A percentile compares a stretch with the other conserved stretches of the same genome.
These are phyloP conservation scores for Novymonas esmeraldas DNA, from an alignment of 208 protist species.

Conservation along the genomic window DNA sequence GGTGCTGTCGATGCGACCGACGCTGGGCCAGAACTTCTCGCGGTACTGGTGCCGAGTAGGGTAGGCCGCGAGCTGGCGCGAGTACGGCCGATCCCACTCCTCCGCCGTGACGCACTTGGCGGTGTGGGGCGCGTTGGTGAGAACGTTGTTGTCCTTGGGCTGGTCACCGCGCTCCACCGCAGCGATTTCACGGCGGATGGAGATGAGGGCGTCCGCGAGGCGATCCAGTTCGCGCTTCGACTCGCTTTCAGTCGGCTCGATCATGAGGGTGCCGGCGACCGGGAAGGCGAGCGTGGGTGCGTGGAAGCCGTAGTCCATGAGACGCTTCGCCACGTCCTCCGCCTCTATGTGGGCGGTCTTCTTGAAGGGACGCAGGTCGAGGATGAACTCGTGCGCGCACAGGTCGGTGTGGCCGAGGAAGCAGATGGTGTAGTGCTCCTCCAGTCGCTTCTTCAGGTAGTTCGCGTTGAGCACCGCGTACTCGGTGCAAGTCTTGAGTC, in stretches of 20 bases:
- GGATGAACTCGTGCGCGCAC: slow-evolving; percentile 98
- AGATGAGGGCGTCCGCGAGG: slow-evolving; percentile 96
- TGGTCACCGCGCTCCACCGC: slow-evolving; percentile 93
- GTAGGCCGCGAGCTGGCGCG: slow-evolving; percentile 94
- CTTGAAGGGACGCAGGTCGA: slow-evolving; percentile 95
- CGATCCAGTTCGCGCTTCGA: slow-evolving; percentile 95
- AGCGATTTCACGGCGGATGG: slow-evolving; percentile 95
- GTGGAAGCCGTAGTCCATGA: slow-evolving; percentile 98
- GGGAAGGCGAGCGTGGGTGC: slow-evolving; percentile 97
- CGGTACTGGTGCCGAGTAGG: slow-evolving; percentile 72
- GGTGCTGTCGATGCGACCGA: slow-evolving; percentile 94
- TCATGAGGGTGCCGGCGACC: slow-evolving; percentile 94
- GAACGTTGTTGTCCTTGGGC: slow-evolving; percentile 92
- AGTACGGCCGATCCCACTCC: slow-evolving; percentile 95
- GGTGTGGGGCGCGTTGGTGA: slow-evolving; percentile 98
- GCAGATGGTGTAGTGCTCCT: slow-evolving; percentile 95
- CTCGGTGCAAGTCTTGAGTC: slow-evolving; percentile 91
- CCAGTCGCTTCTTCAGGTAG: slow-evolving; percentile 96
- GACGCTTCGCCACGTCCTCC: slow-evolving; percentile 98
- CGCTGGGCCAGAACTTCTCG: slow-evolving; percentile 97
- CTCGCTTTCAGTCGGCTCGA: slow-evolving; percentile 98
- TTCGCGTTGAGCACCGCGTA: slow-evolving; percentile 98
- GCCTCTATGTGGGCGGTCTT: slow-evolving; percentile 92
- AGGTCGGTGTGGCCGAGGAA: slow-evolving; percentile 85
- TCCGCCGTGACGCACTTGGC: slow-evolving; percentile 73